These are phyloP conservation scores for Rhipidocladum racemiflorum DNA, from an alignment of 176 grass and related monocot genomes.

Conservation along the genomic window DNA sequence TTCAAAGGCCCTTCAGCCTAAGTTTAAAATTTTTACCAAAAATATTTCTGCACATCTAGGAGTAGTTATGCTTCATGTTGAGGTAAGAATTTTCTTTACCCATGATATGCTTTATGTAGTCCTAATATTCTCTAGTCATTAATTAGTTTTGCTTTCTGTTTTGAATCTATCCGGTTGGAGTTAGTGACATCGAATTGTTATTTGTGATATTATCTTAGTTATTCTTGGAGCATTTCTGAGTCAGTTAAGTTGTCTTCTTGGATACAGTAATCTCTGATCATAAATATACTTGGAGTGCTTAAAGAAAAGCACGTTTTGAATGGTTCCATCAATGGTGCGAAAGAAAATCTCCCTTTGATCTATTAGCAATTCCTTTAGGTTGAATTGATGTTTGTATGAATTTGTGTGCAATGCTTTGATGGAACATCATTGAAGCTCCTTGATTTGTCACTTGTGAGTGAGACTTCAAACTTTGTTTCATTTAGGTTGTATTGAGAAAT, in stretches of 20 bases:
- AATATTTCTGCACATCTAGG: too few species aligned
- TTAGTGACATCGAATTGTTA: neutral
- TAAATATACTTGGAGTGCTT: neutral
- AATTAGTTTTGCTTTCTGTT: too few species aligned
- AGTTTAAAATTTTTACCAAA: too few species aligned
- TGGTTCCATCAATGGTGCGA: neutral
- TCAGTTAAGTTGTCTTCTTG: neutral
- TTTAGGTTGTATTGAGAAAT: conserved; percentile 16
- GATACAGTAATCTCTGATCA: neutral
- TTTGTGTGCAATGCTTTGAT: neutral
- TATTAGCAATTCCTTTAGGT: neutral
- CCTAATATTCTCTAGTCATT: too few species aligned
- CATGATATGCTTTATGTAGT: too few species aligned
- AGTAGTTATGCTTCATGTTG: too few species aligned
- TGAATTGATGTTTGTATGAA: neutral
- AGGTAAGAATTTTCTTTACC: too few species aligned
- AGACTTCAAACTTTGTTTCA: neutral
- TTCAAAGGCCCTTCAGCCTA: too few species aligned
- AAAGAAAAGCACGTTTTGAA: neutral
- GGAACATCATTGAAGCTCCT: neutral
- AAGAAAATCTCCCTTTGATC: neutral
- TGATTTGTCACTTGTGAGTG: neutral
- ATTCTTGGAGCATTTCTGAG: neutral
- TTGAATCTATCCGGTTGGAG: too few species aligned
- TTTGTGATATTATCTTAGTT: neutral